Evolutionary conservation across 495 filamentous ascomycete species (phyloP).

Genomic region (Lepraria neglecta): DNA sequence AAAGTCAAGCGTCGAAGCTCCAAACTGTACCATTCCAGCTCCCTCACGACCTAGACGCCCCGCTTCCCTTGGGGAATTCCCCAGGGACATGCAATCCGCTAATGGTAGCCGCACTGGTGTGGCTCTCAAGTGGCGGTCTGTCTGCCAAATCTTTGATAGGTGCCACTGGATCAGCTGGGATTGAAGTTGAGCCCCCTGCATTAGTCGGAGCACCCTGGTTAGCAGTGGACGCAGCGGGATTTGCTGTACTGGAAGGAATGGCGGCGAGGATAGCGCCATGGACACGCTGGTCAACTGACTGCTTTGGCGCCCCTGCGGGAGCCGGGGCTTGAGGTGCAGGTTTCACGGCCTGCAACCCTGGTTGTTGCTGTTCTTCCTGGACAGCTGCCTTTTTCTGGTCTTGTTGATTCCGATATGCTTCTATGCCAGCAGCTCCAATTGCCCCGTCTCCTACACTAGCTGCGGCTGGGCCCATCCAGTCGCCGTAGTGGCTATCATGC

Average conservation of each 20-base stretch:
- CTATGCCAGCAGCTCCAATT: constrained; percentile 16
- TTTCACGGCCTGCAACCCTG: constrained; percentile 19
- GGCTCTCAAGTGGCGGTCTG: constrained; percentile 22
- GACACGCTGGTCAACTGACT: constrained; percentile 11
- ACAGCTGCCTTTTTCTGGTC: constrained; percentile 6
- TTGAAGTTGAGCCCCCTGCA: background rate
- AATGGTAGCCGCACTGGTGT: constrained; percentile 20
- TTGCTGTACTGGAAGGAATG: background rate
- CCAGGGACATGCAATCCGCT: constrained; percentile 27
- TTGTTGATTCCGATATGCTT: constrained; percentile 10
- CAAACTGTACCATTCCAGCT: background rate
- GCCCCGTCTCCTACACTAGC: constrained; percentile 13
- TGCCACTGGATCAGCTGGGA: constrained; percentile 16
- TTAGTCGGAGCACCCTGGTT: background rate
- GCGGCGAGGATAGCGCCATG: constrained; percentile 8
- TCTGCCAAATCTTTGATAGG: constrained; percentile 21
- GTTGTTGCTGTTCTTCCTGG: constrained; percentile 20
- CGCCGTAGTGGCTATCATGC: constrained; percentile 41
- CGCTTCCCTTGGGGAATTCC: constrained; percentile 22
- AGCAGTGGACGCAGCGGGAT: background rate
- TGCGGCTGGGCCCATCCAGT: constrained; percentile 38
- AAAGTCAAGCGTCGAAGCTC: background rate
- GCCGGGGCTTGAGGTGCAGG: constrained; percentile 4
- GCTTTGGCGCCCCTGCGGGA: constrained; percentile 1
- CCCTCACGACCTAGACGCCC: background rate